These are phyloP conservation scores for Eutrema yunnanense DNA, from an alignment of 345 rosid species.

Conservation along the genomic window DNA sequence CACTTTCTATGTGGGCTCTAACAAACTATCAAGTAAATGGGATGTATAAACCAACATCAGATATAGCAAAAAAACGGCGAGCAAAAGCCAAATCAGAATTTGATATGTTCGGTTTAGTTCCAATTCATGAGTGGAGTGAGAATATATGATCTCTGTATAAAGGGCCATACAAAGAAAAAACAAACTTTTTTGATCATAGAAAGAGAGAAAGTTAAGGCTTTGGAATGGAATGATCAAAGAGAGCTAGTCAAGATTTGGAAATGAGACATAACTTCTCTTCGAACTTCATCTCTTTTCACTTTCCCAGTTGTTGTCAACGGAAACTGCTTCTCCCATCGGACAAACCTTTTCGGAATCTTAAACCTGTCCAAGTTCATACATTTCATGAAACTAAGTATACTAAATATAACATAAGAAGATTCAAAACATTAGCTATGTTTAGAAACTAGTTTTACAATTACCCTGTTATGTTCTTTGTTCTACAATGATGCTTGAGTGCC, in stretches of 20 bases:
- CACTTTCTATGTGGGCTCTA: constrained; percentile 24
- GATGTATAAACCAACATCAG: no score
- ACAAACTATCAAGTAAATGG: no score
- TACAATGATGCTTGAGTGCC: constrained; percentile 43
- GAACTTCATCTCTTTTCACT: constrained; percentile 60
- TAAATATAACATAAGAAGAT: no score
- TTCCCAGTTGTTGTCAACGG: constrained; percentile 68
- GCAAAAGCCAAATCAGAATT: not conserved
- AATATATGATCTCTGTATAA: no score
- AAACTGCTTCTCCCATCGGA: constrained; percentile 59
- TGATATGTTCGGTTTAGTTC: not conserved
- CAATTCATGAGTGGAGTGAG: no score
- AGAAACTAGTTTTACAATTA: not conserved
- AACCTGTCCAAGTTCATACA: constrained; percentile 44
- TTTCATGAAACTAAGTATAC: not conserved
- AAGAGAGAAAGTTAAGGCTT: not conserved
- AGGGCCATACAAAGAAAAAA: no score
- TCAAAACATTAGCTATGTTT: no score
- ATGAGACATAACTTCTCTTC: constrained; percentile 39
- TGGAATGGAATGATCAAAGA: constrained; percentile 37
- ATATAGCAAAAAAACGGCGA: not conserved
- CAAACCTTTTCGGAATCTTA: constrained; percentile 65
- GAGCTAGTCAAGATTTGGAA: constrained; percentile 39
- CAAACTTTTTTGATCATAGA: not conserved
- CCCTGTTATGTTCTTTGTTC: constrained; percentile 56